A percentile compares a stretch with the other conserved stretches of the same genome.
Evolutionary conservation across 169 alveolate genomes (phyloP).

Genomic region (Sarcocystis neurona): DNA sequence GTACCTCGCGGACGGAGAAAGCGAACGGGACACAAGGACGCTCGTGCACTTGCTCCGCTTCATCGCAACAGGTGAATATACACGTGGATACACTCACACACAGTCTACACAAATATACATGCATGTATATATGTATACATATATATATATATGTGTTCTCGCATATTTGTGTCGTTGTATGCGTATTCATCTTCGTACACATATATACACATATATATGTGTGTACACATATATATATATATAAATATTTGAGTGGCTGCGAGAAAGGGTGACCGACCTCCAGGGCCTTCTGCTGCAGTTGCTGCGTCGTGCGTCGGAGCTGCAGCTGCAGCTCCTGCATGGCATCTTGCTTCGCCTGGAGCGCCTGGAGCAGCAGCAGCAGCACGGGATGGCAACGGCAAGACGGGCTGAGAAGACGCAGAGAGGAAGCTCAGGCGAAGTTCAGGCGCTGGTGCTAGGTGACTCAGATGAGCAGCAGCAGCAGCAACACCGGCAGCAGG

Average conservation of each 20-base stretch:
- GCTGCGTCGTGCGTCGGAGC: slow-evolving; percentile 19
- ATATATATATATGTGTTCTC: not conserved
- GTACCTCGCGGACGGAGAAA: no score
- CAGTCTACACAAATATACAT: not conserved
- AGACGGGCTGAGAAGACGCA: no score
- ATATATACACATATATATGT: not conserved
- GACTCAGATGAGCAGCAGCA: no score
- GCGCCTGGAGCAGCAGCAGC: not conserved
- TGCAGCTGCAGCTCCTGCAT: slow-evolving; percentile 12
- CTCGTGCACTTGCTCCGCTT: no score
- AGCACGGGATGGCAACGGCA: no score
- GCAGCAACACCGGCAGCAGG: no score
- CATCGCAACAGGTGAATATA: no score
- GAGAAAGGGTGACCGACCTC: not conserved
- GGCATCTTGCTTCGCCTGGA: slow-evolving; percentile 11
- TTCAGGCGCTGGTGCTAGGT: no score
- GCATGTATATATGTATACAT: not conserved
- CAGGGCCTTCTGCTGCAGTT: slow-evolving; percentile 27
- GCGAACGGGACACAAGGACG: no score
- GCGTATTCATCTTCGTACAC: not conserved
- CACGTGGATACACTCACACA: no score
- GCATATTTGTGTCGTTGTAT: not conserved
- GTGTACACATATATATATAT: not conserved
- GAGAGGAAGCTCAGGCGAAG: no score
- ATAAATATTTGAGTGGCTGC: not conserved